These are phyloP conservation scores for Botrytis hyacinthi DNA, from an alignment of 2,329 filamentous ascomycete species.

Conservation along the genomic window DNA sequence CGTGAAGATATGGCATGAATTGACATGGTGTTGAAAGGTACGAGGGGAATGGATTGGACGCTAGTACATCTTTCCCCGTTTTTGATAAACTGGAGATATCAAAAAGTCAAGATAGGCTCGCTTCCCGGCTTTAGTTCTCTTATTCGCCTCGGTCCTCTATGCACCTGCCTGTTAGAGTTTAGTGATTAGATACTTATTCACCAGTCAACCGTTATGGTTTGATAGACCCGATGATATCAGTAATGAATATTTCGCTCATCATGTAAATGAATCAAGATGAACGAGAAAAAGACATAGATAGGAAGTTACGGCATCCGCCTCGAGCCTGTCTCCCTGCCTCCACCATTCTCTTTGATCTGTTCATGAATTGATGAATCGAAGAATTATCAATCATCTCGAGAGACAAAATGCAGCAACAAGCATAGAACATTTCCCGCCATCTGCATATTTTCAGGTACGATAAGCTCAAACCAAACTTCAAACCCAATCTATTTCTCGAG, in stretches of 20 bases:
- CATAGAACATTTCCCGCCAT: neutral
- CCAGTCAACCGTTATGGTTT: neutral
- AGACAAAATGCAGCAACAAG: neutral
- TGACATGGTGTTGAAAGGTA: slow-evolving; percentile 3
- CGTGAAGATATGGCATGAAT: neutral
- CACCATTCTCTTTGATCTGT: neutral
- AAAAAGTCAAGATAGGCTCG: slow-evolving; percentile 1
- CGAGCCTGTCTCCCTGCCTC: neutral
- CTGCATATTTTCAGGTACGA: neutral
- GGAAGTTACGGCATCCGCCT: neutral
- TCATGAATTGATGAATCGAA: neutral
- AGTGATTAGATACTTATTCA: neutral
- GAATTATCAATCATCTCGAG: neutral
- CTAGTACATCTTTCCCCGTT: slow-evolving; percentile 4
- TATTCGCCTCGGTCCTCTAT: neutral
- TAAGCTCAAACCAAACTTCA: neutral
- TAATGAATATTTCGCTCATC: neutral
- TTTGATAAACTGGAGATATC: neutral
- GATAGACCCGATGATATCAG: neutral
- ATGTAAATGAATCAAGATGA: neutral
- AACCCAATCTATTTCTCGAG: neutral
- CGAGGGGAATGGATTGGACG: neutral
- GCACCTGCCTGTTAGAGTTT: slow-evolving; percentile 15
- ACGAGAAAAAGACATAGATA: neutral
- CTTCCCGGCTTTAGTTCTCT: neutral